Percentiles rank a stretch among this genome's conserved stretches.
Evolutionary conservation across 331 rosid genomes (phyloP).

Genomic region (Acacia concinna): DNA sequence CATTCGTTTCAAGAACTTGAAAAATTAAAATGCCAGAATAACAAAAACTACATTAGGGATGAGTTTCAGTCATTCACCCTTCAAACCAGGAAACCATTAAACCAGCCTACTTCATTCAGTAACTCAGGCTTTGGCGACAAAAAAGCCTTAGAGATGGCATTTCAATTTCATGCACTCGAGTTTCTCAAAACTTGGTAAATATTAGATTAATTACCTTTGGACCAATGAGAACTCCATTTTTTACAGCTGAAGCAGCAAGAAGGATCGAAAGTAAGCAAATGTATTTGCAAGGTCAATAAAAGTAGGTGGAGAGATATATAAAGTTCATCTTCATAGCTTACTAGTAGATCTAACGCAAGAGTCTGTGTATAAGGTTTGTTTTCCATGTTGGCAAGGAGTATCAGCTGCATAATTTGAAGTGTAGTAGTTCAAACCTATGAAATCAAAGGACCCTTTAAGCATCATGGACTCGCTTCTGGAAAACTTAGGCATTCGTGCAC

Average conservation of each 20-base stretch:
- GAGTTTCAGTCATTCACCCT: background rate
- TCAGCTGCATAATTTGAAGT: constrained; percentile 38
- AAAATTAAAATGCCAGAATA: background rate
- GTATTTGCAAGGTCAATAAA: background rate
- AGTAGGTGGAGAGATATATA: background rate
- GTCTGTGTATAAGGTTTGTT: background rate
- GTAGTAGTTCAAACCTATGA: constrained; percentile 53
- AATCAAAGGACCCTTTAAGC: constrained; percentile 50
- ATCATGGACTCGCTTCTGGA: constrained; percentile 29
- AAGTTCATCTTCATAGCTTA: constrained; percentile 16
- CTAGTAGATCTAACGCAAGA: constrained; percentile 25
- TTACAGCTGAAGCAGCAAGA: constrained; percentile 27
- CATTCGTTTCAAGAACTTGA: background rate
- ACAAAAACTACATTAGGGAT: background rate
- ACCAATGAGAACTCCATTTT: constrained; percentile 43
- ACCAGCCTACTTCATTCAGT: background rate
- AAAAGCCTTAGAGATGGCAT: background rate
- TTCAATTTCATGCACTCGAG: background rate
- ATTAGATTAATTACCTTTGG: constrained; percentile 38
- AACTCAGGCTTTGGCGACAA: background rate
- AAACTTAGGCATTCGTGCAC: constrained; percentile 45
- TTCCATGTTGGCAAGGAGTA: constrained; percentile 29
- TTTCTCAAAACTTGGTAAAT: background rate
- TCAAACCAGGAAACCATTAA: background rate
- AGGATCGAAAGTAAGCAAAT: constrained; percentile 11